Evolutionary conservation across 169 alveolate genomes (phyloP).

Genomic region (Theileria sp.): DNA sequence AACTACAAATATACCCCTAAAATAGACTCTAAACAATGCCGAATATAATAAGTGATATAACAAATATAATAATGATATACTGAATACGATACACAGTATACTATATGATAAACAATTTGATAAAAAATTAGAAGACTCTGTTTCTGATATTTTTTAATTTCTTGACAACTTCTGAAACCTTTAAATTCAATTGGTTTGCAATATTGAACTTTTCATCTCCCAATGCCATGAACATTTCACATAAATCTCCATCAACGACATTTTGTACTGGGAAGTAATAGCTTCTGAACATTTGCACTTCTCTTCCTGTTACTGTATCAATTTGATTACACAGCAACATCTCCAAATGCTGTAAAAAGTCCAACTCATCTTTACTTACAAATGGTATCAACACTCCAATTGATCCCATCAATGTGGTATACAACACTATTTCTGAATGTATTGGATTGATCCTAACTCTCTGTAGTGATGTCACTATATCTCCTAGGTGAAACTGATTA

Average conservation of each 20-base stretch:
- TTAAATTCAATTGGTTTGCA: slow-evolving; percentile 89
- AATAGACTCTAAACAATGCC: too few species aligned
- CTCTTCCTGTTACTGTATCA: slow-evolving; percentile 89
- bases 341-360: slow-evolving; percentile 95
- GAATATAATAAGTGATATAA: too few species aligned
- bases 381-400: slow-evolving; percentile 94
- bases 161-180: slow-evolving; percentile 90
- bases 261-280: slow-evolving; percentile 84
- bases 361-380: slow-evolving; percentile 92
- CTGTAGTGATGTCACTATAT: slow-evolving; percentile 90
- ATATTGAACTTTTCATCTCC: slow-evolving; percentile 83
- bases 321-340: slow-evolving; percentile 94
- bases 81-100: too few species aligned
- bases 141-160: slow-evolving; percentile 92
- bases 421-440: slow-evolving; percentile 81
- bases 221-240: slow-evolving; percentile 87
- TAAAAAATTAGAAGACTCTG: slow-evolving; percentile 78
- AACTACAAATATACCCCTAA: too few species aligned
- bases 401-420: slow-evolving; percentile 95
- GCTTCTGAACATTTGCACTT: slow-evolving; percentile 82
- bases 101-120: too few species aligned
- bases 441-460: slow-evolving; percentile 85
- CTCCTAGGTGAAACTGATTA: slow-evolving; percentile 97
- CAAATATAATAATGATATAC: too few species aligned
- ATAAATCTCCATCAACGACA: slow-evolving; percentile 97